Conservation (phyloP, 805 yeast species). For the Kodamaea leandrae region DNA sequence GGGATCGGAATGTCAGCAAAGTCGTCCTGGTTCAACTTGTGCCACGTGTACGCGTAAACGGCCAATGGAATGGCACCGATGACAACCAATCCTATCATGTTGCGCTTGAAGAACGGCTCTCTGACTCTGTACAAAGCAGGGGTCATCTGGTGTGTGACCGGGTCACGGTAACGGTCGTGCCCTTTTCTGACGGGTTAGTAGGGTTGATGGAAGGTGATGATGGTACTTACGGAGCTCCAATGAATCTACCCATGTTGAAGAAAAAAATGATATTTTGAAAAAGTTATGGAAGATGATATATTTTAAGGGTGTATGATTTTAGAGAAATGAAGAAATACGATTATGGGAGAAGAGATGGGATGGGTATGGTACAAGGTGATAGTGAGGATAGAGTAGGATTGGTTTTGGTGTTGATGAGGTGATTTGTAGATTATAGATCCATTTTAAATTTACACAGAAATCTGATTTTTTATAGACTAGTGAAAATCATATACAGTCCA, state of each 20-base stretch:
- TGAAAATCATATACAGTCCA: too few relatives aligned
- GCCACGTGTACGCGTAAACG: conserved; percentile 64
- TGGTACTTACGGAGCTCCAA: conserved; percentile 18
- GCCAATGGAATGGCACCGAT: conserved; percentile 66
- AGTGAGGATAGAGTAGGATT: background rate
- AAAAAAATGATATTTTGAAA: background rate
- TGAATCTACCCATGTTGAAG: conserved; percentile 14
- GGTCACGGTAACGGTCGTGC: conserved; percentile 51
- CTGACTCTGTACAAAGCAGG: conserved; percentile 93
- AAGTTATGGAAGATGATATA: too few relatives aligned
- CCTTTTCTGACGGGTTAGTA: conserved; percentile 33
- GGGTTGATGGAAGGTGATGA: background rate
- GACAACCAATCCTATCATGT: conserved; percentile 58
- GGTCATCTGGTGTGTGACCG: conserved; percentile 78
- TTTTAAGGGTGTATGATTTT: background rate
- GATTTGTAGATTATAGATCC: background rate
- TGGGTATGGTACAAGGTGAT: too few relatives aligned
- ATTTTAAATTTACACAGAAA: too few relatives aligned
- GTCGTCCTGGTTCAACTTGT: conserved; percentile 70
- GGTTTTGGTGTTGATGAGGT: background rate
- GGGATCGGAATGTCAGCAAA: conserved; percentile 93
- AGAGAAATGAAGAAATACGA: background rate
- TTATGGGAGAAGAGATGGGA: background rate
- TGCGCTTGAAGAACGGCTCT: conserved; percentile 77
- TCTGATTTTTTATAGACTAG: too few relatives aligned